Evolutionary conservation across 2,329 filamentous ascomycete genomes (phyloP), one percentile per base, ranked within the genome.

Genomic region (Lecanoromycetidae sp.): DNA sequence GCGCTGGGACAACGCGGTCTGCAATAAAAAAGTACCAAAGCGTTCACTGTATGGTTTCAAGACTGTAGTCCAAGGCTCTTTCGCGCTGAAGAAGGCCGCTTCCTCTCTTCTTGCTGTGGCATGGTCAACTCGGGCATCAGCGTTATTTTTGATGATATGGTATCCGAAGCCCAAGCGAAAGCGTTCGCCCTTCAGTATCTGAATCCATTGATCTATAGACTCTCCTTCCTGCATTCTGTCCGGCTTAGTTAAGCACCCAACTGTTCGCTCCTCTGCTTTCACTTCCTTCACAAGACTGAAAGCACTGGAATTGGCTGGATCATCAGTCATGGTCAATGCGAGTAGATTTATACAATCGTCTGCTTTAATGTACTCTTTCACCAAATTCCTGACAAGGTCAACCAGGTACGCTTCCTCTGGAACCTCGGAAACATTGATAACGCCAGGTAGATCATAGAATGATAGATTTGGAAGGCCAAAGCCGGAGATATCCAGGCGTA

Each of bases 381-480:
- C 79, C 0, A 94, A 60, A 15, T 83, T 82, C 42, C 79, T 71
- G 0, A 94, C 82, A 0, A 91, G 77, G 0, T 72, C 68, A 10
- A 88, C 81, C 0, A 90, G 67, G 48, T 84, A 84, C 8, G 75
- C 70, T 13, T 88, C 79, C 2, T 76, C 69, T 10, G 42, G 20
- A 6, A 78, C 70, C 2, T 78, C 76, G 0, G 80, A 74, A 6
- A 81, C 81, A 17, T 79, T 77, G 52, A 94, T 90, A 0, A 93
- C 78, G 0, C 87, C 87, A 0, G 87, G 87, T 0, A 94, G 71
- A 51, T 94, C 87, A 51, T 85, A 90, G 56, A 94, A 93, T 0
- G 82, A 86, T 0, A 94, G 61, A 5, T 85, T 79, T 0, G 85
- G 81, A 0, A 90, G 71, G 0, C 70, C 71, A 0, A 83, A 82